phyloP scores from a whole-genome alignment of 495 filamentous ascomycete genomes.

The Neurospora tetrasperma region DNA sequence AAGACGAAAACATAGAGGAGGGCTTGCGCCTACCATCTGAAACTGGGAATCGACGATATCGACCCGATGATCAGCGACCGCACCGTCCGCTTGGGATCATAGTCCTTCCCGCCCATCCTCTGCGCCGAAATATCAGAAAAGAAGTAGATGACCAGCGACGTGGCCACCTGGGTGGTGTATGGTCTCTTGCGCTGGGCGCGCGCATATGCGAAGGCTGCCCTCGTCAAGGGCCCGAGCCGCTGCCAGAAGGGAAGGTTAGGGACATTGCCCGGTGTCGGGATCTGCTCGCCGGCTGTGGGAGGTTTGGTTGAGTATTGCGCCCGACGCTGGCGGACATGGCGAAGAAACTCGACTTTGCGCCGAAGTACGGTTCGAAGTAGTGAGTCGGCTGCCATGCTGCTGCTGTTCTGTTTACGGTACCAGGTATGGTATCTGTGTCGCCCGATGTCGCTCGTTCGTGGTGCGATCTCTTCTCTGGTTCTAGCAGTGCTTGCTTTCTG shows the following conservation, averaged over 20 bases:
- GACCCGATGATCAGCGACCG: slow-evolving; percentile 65
- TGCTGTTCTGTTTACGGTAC: background rate
- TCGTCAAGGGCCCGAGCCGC: slow-evolving; percentile 45
- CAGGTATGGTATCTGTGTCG: background rate
- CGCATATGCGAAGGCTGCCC: slow-evolving; percentile 59
- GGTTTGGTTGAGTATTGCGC: slow-evolving; percentile 11
- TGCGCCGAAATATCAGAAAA: slow-evolving; percentile 77
- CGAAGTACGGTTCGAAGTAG: slow-evolving; percentile 12
- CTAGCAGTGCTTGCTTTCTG: background rate
- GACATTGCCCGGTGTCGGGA: slow-evolving; percentile 36
- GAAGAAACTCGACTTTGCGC: slow-evolving; percentile 14
- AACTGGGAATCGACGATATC: slow-evolving; percentile 62
- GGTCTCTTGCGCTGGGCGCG: slow-evolving; percentile 59
- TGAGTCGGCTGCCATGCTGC: slow-evolving; percentile 11
- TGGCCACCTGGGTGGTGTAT: slow-evolving; percentile 66
- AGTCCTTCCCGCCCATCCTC: slow-evolving; percentile 45
- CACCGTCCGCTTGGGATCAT: slow-evolving; percentile 59
- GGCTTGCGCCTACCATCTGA: slow-evolving; percentile 53
- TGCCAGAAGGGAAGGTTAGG: slow-evolving; percentile 39
- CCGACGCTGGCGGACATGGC: slow-evolving; percentile 15
- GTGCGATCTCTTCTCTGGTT: background rate
- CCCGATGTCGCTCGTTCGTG: background rate
- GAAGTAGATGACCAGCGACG: slow-evolving; percentile 66
- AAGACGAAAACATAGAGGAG: background rate
- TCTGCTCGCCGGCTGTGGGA: slow-evolving; percentile 18